Conservation (phyloP, 495 filamentous ascomycete genomes). For the Podospora conica region DNA sequence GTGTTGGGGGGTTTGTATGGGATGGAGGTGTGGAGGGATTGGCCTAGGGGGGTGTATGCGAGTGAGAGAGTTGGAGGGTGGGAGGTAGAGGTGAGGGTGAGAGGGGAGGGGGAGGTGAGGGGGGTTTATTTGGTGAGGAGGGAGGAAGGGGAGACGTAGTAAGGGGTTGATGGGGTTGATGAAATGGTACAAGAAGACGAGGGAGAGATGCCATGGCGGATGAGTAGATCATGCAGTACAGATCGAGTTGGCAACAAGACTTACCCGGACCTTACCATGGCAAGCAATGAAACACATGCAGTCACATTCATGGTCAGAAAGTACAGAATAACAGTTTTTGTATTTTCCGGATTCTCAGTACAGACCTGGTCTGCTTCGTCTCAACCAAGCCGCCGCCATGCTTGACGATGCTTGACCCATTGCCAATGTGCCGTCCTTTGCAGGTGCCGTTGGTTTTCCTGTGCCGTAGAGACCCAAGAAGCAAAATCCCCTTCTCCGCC, state of each 20-base stretch:
- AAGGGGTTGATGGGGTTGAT: no score
- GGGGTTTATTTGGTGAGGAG: background rate
- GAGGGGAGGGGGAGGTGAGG: conserved; percentile 1
- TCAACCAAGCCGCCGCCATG: conserved; percentile 22
- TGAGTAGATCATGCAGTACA: no score
- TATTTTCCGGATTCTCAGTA: background rate
- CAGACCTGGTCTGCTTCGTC: conserved; percentile 9
- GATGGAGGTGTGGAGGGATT: conserved; percentile 26
- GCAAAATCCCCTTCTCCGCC: conserved; percentile 20
- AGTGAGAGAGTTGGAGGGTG: conserved; percentile 13
- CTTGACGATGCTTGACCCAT: conserved; percentile 25
- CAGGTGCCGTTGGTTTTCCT: conserved; percentile 22
- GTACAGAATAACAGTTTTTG: background rate
- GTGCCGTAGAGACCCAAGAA: conserved; percentile 26
- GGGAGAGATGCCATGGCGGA: no score
- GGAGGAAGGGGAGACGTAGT: background rate
- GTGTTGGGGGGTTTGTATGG: background rate
- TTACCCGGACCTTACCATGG: no score
- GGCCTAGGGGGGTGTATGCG: background rate
- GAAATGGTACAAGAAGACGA: no score
- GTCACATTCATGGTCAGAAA: no score
- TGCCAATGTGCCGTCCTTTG: conserved; percentile 12
- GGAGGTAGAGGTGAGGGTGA: background rate
- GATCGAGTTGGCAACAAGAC: no score
- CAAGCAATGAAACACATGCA: no score